Base-by-base conservation (phyloP, 2,329 filamentous ascomycete species). In the Boeremia exigua region DNA sequence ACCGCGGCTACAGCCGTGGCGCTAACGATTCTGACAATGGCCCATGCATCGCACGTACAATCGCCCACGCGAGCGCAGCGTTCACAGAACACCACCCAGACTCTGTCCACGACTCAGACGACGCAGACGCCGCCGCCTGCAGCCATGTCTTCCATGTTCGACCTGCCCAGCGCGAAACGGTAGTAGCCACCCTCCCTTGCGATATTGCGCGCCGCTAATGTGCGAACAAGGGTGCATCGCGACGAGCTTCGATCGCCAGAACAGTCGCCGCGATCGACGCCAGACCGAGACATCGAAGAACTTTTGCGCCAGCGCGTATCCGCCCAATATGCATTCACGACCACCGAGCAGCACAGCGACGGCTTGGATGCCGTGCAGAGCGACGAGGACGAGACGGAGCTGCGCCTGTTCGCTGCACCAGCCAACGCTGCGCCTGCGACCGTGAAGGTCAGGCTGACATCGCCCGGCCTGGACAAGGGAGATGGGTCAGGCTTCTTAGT, bases 331-430 rank as follows among this genome's bases (percentile, higher is more conserved):
- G 60, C 61, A 12, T 74, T 68, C 50, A 68, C 67, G 9, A 56
- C 60, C 8, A 37, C 54, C 34, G 40, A 60, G 4, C 9, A 57
- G 8, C 15, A n/a, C 4, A 37, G 12, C 25, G 38, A 58, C 15
- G 17, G 10, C 25, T 34, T 51, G 12, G 42, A 59, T 33, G 49
- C 36, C 15, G 56, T 23, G 8, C 52, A 50, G 11, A 62, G 56
- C 27, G 65, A 69, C 33, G 61, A 68, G 5, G 72, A 74, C 2
- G 72, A 74, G 53, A 56, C 63, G 2, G 73, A 76, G 60, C 60
- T 76, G 40, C 63, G 67, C 2, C 69, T 76, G 15, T 76, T 76
- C 48, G 68, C 72, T 27, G 58, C 63, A n/a, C 58, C 68, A 12
- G 51, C 63, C 7, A 61, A 63, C 25, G 54, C 65, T 33, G 59